Evolutionary conservation across 169 alveolate genomes (phyloP).

Genomic region (Eimeria maxima): DNA sequence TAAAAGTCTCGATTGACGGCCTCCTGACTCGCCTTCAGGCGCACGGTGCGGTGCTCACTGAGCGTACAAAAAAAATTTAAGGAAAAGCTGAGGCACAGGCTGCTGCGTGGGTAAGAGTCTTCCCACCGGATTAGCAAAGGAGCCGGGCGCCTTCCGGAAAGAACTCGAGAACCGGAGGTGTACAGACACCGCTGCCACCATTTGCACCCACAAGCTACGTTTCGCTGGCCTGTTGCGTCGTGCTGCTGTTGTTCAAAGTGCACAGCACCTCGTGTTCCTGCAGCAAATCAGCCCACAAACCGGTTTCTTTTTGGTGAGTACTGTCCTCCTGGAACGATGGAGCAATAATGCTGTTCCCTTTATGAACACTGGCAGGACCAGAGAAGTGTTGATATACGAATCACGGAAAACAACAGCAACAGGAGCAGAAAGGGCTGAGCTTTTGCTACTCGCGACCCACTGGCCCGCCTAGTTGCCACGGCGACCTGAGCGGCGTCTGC

Average conservation of each 20-base stretch:
- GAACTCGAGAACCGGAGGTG: background rate
- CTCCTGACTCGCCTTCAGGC: constrained; percentile 12
- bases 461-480: background rate
- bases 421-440: background rate
- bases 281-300: background rate
- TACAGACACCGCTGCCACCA: background rate
- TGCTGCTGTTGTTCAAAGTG: background rate
- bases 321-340: too few relatives aligned
- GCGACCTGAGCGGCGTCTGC: constrained; percentile 41
- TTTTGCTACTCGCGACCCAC: background rate
- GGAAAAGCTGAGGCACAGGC: background rate
- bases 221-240: background rate
- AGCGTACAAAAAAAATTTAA: background rate
- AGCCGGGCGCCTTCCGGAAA: background rate
- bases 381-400: background rate
- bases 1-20: background rate
- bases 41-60: constrained; percentile 17
- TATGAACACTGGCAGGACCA: background rate
- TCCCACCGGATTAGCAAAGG: background rate
- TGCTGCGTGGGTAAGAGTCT: background rate
- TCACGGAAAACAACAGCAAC: background rate
- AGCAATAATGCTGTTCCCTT: too few relatives aligned
- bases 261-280: background rate
- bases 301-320: too few relatives aligned
- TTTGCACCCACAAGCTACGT: background rate